Conservation (phyloP, 176 grass and related monocot species). For the Aegilops speltoides region DNA sequence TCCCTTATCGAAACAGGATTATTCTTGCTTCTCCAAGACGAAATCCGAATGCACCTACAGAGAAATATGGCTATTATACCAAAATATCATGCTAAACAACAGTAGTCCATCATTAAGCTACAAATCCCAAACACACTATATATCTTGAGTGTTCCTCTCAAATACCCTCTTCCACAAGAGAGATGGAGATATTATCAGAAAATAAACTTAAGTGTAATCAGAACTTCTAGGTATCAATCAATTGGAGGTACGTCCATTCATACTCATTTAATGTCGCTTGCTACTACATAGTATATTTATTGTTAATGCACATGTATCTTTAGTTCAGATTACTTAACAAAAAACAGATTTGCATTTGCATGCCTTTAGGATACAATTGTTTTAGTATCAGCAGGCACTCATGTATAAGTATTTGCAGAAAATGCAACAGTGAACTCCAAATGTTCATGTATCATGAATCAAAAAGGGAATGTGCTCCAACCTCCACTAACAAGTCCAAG, state of each 20-base stretch:
- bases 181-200: background rate
- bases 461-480: conserved; percentile 22
- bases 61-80: too few relatives aligned
- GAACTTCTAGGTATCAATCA: background rate
- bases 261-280: background rate
- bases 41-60: too few relatives aligned
- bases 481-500: conserved; percentile 35
- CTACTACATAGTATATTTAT: background rate
- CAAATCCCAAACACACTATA: background rate
- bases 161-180: too few relatives aligned
- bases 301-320: background rate
- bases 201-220: background rate
- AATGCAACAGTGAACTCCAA: conserved; percentile 16
- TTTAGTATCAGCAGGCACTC: background rate
- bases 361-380: background rate
- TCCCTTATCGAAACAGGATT: too few relatives aligned
- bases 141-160: background rate
- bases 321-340: background rate
- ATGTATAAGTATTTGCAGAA: conserved; percentile 7
- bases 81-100: background rate
- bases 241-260: background rate
- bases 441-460: background rate
- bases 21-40: too few relatives aligned
- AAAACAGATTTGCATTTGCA: background rate
- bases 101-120: background rate